Conservation (phyloP, 371 early-diverging fungal genomes). For the Mortierella sp. region DNA sequence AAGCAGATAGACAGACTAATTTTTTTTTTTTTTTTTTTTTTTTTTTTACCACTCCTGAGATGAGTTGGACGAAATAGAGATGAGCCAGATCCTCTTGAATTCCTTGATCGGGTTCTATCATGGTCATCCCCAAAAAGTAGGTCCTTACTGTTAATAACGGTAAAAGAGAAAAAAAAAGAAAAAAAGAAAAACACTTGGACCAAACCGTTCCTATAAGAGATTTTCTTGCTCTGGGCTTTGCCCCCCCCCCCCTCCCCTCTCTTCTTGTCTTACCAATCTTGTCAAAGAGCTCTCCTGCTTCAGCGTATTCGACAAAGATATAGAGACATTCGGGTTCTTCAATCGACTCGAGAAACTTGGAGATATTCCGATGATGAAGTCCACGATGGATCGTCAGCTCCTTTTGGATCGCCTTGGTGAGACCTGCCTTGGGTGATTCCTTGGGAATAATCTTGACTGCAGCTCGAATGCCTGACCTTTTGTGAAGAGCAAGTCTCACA, state of each 20-base stretch:
- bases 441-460: constrained; percentile 68
- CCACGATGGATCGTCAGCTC: constrained; percentile 63
- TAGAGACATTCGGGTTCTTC: constrained; percentile 60
- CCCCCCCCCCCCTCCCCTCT: neutral
- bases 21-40: no score
- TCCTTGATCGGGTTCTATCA: constrained; percentile 74
- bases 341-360: constrained; percentile 54
- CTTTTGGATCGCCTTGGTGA: constrained; percentile 52
- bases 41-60: constrained; percentile 64
- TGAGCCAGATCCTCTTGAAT: constrained; percentile 76
- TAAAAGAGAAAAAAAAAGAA: neutral
- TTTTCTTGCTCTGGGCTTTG: no score
- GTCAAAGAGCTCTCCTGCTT: constrained; percentile 74
- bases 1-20: no score
- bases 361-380: constrained; percentile 61
- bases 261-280: constrained; percentile 57
- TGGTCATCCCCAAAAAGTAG: neutral
- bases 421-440: constrained; percentile 20
- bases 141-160: neutral
- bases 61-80: constrained; percentile 75
- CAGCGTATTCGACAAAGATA: constrained; percentile 68
- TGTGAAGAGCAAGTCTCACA: constrained; percentile 60
- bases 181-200: neutral
- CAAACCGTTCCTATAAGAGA: no score
- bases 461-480: constrained; percentile 43